A percentile compares a stretch with the other conserved stretches of the same genome.
These are phyloP conservation scores for Mucor saturninus DNA, from an alignment of 371 early-diverging fungal genomes.

Conservation along the genomic window DNA sequence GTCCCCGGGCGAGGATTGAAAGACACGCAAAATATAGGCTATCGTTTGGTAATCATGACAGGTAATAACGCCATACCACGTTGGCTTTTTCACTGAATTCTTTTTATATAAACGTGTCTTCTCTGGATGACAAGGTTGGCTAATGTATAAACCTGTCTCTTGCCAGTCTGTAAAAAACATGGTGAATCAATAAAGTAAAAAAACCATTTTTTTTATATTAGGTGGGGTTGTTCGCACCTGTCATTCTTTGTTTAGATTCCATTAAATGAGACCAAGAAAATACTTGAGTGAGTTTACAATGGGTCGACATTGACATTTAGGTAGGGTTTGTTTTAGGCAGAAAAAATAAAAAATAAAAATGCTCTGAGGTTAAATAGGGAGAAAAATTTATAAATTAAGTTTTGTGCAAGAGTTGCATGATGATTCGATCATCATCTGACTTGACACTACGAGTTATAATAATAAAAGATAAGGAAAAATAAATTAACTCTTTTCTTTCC, in stretches of 20 bases:
- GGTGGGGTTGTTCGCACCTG: neutral
- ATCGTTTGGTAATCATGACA: neutral
- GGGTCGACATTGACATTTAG: neutral
- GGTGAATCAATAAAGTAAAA: neutral
- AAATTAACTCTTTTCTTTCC: neutral
- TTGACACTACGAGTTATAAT: neutral
- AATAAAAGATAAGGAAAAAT: neutral
- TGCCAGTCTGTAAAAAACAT: neutral
- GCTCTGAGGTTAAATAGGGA: neutral
- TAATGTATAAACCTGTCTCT: conserved; percentile 1
- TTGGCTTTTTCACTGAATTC: no score
- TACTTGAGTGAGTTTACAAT: neutral
- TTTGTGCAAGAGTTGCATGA: neutral
- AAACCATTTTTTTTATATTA: neutral
- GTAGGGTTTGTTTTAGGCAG: no score
- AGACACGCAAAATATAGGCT: neutral
- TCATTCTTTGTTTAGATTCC: neutral
- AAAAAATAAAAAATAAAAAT: neutral
- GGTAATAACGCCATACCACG: neutral
- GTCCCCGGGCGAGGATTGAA: neutral
- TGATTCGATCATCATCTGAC: conserved; percentile 5
- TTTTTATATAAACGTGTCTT: neutral
- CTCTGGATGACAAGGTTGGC: neutral
- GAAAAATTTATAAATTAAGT: neutral
- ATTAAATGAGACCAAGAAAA: neutral